Percentiles rank a stretch among this genome's conserved stretches.
Conservation (phyloP, 2,329 filamentous ascomycete genomes). For the Fulvia fulva region DNA sequence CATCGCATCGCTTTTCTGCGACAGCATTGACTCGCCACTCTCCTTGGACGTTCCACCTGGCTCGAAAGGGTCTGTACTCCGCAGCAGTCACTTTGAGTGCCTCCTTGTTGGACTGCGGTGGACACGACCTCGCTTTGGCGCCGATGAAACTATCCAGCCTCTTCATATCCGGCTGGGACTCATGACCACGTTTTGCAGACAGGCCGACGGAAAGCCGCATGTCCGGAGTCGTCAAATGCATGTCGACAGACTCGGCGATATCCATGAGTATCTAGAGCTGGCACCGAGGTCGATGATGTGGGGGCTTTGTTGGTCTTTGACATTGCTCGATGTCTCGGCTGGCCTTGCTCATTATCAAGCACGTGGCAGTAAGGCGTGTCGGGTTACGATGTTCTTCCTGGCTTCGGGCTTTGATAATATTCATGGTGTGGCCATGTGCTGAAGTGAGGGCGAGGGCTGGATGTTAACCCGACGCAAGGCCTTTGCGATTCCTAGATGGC, state of each 20-base stretch:
- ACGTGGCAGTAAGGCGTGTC: too few relatives aligned
- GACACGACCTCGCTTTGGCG: background rate
- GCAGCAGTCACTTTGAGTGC: background rate
- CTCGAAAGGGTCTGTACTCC: background rate
- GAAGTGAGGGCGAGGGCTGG: background rate
- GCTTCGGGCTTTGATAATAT: too few relatives aligned
- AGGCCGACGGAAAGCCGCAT: background rate
- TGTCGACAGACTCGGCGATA: background rate
- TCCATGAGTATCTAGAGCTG: background rate
- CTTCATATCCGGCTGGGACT: background rate
- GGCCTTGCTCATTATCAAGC: too few relatives aligned
- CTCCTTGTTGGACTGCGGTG: background rate
- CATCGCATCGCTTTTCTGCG: background rate
- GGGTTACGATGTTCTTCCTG: too few relatives aligned
- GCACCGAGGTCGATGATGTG: background rate
- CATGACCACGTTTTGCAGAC: background rate
- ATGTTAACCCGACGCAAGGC: background rate
- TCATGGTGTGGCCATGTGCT: background rate
- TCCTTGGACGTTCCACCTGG: background rate
- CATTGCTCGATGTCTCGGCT: too few relatives aligned
- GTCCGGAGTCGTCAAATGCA: background rate
- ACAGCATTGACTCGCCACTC: background rate
- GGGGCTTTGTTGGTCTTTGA: background rate
- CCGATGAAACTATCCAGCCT: background rate
- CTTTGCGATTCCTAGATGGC: background rate